Evolutionary conservation across 805 yeast genomes (phyloP), one percentile per base, ranked within the genome.

Genomic region (Wickerhamiella slavikovae): DNA sequence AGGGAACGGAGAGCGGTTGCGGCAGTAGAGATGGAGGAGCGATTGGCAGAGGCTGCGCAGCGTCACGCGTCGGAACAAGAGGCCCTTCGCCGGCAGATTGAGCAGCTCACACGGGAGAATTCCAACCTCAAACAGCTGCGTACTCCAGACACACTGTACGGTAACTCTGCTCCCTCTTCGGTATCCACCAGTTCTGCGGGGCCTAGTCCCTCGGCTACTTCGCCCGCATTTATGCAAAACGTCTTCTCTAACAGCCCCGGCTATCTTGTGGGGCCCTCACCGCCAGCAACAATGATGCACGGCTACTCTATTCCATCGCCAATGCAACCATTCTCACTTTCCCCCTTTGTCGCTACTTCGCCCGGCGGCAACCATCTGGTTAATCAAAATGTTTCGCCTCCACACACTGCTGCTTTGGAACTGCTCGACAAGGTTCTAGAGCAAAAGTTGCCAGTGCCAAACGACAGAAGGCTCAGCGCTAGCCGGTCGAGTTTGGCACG

Each of bases 11-110:
- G 41, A 77, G 96, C 53, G 43, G 57, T 15, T 71, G 76, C 51
- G 5, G 38, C 56, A 12, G 45, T 44, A 18, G 55, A 45, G 15
- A 43, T 85, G 30, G 96, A 83, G 47, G 65, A 77, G 50, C 82
- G 82, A 93, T 94, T 15, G 92, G 83, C 57, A 48, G 93, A 34
- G 91, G 95, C 2, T 78, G 79, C 54, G 57, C 94, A 38, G 91
- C 80, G 48, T 26, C 42, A 41, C 26, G 44, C 42, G 61, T 93
- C 38, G 57, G 91, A 42, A 91, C 93, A 13, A 75, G 76, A 19
- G 34, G 91, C 76, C 45, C 57, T 83, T 31, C 93, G 79, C 47
- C 66, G 62, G 29, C 69, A 68, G 49, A 59, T 74, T 33, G 55
- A 63, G 45, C 76, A 66, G 42, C 62, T 71, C 30, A 85, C 75